Evolutionary conservation across 2,329 filamentous ascomycete genomes (phyloP), one percentile per base, ranked within the genome.

Genomic region (Pezicula radicicola): DNA sequence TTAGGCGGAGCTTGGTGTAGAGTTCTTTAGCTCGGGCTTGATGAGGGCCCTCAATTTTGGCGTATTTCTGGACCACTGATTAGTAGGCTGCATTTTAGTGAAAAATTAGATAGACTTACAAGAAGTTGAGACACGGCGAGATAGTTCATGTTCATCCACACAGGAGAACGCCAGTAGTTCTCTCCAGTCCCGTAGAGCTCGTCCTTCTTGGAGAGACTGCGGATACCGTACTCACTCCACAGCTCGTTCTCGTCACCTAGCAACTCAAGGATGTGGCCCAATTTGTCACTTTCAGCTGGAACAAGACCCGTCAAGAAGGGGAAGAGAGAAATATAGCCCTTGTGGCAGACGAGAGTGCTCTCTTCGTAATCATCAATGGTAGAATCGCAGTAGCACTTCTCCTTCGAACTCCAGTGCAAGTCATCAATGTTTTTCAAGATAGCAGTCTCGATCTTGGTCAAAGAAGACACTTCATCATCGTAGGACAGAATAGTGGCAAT

Each of bases 111-210:
- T 6, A 43, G n/a, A 79, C 87, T 75, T 77, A 92, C 89, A 59
- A 86, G 77, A 28, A 97, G 83, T 65, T 89, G 85, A 59, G 85
- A 82, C 48, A 97, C 73, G 47, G 89, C 85, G 62, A 97, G 76
- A 70, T 96, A 97, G 73, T 97, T 97, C 60, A 97, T 91, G 66
- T 94, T 94, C 66, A 97, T 88, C 93, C 93, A 97, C 21, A 97
- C 81, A 0, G 94, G 91, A 58, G 90, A 89, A 56, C 91, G 83
- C 93, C 94, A 99, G 75, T 99, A 99, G 70, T 99, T 97, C 75
- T 99, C 94, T 2, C 79, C 89, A 0, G 91, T 96, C 39, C 87
- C 91, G 69, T 97, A 97, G 55, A 91, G 82, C 63, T 87, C 77
- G 64, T 93, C 88, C 62, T 84, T 83, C 72, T 87, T 88, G 72